Percentiles rank a stretch among this genome's conserved stretches.
Conservation (phyloP, 2,329 filamentous ascomycete species). For the Diaporthe sp. region DNA sequence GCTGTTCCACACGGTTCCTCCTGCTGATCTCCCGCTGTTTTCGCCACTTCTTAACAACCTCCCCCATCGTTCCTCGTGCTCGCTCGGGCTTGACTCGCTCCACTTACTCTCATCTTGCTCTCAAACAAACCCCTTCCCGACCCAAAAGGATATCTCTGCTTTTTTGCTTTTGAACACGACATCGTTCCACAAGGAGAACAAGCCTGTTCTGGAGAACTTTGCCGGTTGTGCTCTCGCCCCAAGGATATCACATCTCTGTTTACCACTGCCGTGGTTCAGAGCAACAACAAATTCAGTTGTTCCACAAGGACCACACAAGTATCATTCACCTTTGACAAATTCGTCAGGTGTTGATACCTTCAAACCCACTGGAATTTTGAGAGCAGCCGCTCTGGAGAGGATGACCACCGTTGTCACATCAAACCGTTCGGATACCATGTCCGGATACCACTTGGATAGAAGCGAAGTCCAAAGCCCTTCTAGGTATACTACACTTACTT, state of each 20-base stretch:
- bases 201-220: conserved; percentile 36
- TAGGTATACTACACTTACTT: conserved; percentile 68
- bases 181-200: conserved; percentile 36
- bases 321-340: conserved; percentile 33
- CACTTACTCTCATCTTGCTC: conserved; percentile 30
- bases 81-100: conserved; percentile 35
- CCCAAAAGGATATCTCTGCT: conserved; percentile 29
- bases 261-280: conserved; percentile 25
- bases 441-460: conserved; percentile 67
- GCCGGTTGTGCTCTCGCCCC: conserved; percentile 30
- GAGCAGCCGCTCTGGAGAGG: conserved; percentile 53
- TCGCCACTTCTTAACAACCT: conserved; percentile 38
- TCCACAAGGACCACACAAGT: conserved; percentile 35
- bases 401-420: conserved; percentile 64
- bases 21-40: conserved; percentile 40
- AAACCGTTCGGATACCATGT: conserved; percentile 59
- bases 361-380: conserved; percentile 40
- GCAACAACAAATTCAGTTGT: conserved; percentile 37
- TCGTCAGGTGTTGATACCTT: conserved; percentile 36
- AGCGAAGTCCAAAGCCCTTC: conserved; percentile 71
- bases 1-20: conserved; percentile 36
- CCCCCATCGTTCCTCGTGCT: conserved; percentile 4
- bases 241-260: conserved; percentile 29
- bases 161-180: conserved; percentile 30
- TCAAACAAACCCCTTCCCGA: conserved; percentile 8